Evolutionary conservation across 2,329 filamentous ascomycete genomes (phyloP), one percentile per base, ranked within the genome.

Genomic region (Phialophora chinensis): DNA sequence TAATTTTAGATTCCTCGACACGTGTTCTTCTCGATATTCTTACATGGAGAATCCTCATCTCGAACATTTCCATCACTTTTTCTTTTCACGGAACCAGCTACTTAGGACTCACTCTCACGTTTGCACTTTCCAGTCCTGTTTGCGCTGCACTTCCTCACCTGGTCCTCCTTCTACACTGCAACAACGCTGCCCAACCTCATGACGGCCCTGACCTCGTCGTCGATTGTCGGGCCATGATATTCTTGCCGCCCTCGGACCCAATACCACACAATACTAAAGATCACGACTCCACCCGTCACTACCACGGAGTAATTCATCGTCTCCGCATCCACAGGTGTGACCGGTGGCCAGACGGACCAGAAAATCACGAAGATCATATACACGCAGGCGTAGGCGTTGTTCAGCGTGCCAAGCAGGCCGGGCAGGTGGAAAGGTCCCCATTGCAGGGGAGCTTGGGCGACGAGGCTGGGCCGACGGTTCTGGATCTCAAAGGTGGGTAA

Each of bases 351-450:
- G 55, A 87, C 84, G 25, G 79, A 82, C 79, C 84, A 88, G 74
- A 88, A 87, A 11, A 85, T 80, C 1, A 87, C 78, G 49, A 87
- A 82, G 0, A 83, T 65, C 73, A 84, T 81, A 71, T 87, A 88
- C 2, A 78, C 58, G 70, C 83, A 85, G 0, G 85, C 81, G 58
- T 86, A 84, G 0, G 78, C 72, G 64, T 88, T 88, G 73, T 87
- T 87, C 25, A 81, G 71, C 5, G 81, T 83, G 0, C 86, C 86
- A 1, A 84, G 72, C 0, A 78, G 72, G 3, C 84, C 84, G 0
- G 82, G 82, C 0, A 88, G 65, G 50, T 80, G 82, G 80, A 85
- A 88, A 0, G 85, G 85, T 0, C 86, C 86, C 85, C 85, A 88
- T 7, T 79, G 74, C 0, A 84, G 74, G 25, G 71, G 72, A 17